Evolutionary conservation across 805 yeast genomes (phyloP).

Genomic region (Dipodascus albidus): DNA sequence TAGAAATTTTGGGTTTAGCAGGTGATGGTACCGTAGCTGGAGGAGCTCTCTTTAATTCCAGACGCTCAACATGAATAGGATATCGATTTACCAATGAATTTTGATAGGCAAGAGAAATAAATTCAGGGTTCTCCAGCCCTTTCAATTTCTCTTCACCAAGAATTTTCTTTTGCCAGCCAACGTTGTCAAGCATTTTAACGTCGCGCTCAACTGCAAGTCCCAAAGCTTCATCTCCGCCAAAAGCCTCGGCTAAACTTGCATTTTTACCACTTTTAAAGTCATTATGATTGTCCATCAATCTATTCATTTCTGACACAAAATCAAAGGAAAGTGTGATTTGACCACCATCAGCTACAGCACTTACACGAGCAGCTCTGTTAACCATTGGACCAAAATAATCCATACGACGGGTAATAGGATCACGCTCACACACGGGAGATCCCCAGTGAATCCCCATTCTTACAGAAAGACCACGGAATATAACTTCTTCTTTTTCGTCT

Average conservation of each 20-base stretch:
- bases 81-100: conserved; percentile 43
- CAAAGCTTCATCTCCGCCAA: conserved; percentile 30
- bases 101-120: conserved; percentile 71
- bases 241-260: conserved; percentile 29
- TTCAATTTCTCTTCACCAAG: conserved; percentile 84
- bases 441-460: conserved; percentile 99
- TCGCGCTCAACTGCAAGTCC: conserved; percentile 57
- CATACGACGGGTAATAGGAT: conserved; percentile 92
- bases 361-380: conserved; percentile 84
- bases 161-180: conserved; percentile 56
- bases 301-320: conserved; percentile 59
- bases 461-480: conserved; percentile 85
- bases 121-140: conserved; percentile 90
- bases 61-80: conserved; percentile 5
- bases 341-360: conserved; percentile 97
- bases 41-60: background rate
- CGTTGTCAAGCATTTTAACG: conserved; percentile 47
- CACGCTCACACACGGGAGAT: conserved; percentile 88
- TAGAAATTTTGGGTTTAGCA: conserved; percentile 10
- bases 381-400: conserved; percentile 99
- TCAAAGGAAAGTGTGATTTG: conserved; percentile 82
- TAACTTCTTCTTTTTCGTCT: conserved; percentile 44
- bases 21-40: background rate
- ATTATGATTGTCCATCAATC: conserved; percentile 22
- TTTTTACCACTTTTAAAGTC: conserved; percentile 12